Percentiles rank a stretch among this genome's conserved stretches.
phyloP scores from a whole-genome alignment of 202 grass and related monocot species.

The Miscanthus sacchariflorus region DNA sequence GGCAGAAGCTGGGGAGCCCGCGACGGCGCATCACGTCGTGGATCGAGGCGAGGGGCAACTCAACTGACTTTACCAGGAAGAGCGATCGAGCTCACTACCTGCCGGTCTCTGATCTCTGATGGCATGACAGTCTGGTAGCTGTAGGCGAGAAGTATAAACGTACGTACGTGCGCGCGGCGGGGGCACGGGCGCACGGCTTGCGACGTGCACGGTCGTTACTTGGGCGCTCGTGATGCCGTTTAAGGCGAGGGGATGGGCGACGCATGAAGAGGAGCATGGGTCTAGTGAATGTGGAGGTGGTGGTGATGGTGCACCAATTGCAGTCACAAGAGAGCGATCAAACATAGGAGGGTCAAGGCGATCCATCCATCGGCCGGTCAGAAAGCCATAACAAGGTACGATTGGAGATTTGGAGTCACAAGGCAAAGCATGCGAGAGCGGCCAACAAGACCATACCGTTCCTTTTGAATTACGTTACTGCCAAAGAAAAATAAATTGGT shows the following conservation, averaged over 20 bases:
- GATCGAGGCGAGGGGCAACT: background rate
- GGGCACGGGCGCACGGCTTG: background rate
- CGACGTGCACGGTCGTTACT: constrained; percentile 7
- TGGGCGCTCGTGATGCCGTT: constrained; percentile 43
- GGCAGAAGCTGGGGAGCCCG: constrained; percentile 76
- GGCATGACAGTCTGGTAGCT: too few species aligned
- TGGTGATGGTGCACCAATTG: constrained; percentile 43
- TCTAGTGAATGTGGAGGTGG: constrained; percentile 43
- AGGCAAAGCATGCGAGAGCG: constrained; percentile 27
- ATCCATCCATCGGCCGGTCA: background rate
- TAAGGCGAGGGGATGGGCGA: constrained; percentile 18
- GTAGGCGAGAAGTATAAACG: background rate
- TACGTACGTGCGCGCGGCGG: background rate
- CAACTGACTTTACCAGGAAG: constrained; percentile 46
- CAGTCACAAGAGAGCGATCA: constrained; percentile 43
- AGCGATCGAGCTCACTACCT: constrained; percentile 41
- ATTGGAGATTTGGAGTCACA: constrained; percentile 29
- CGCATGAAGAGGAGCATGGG: constrained; percentile 41
- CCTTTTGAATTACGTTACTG: background rate
- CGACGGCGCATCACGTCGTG: constrained; percentile 61
- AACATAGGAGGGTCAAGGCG: background rate
- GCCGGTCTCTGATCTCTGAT: background rate
- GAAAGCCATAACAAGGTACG: background rate
- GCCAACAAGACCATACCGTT: background rate
- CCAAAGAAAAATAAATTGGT: too few species aligned